Evolutionary conservation across 2,329 filamentous ascomycete species (phyloP), one percentile per base, ranked within the genome.

Genomic region (Zymoseptoria pseudotritici): DNA sequence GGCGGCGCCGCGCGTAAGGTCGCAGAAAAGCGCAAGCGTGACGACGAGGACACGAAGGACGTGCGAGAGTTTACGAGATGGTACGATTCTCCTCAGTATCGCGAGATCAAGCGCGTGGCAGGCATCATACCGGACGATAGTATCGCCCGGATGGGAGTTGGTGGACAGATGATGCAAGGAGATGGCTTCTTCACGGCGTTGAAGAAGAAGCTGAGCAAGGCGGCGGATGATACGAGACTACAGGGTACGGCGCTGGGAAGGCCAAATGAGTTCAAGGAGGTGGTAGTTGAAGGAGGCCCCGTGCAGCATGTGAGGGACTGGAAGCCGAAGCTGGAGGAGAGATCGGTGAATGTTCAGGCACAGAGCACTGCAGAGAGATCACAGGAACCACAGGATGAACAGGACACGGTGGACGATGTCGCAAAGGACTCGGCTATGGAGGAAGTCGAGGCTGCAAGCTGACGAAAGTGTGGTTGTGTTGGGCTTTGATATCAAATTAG

Each of bases 141-240:
- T 26, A 58, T 61, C 53, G 77, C 81, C 49, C 77, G 63, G n/a
- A 66, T 72, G 17, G 72, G 69, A 9, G 71, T 71, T 69, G 60
- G 78, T 74, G 66, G 73, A 1, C 66, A 72, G 59, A 72, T 67
- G 69, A 69, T 69, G 58, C 66, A 76, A 62, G 74, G 74, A 68
- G 78, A 80, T 65, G 79, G 80, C 61, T 80, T 79, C 61, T 62
- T 81, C 56, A 78, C 74, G 20, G 73, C 86, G 4, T 78, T 97
- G 50, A 97, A 96, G 75, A 94, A 92, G 76, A 96, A 95, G 71
- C 90, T 96, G 74, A 91, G 87, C 76, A 95, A 94, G 68, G 89
- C 88, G 22, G 66, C 63, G 9, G 91, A 95, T 69, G 91, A 96
- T 70, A 87, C 87, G 9, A 87, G 93, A 69, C 96, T 91, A 73